phyloP scores from a whole-genome alignment of 2,329 filamentous ascomycete genomes.

The Sordariomycetes sp. region DNA sequence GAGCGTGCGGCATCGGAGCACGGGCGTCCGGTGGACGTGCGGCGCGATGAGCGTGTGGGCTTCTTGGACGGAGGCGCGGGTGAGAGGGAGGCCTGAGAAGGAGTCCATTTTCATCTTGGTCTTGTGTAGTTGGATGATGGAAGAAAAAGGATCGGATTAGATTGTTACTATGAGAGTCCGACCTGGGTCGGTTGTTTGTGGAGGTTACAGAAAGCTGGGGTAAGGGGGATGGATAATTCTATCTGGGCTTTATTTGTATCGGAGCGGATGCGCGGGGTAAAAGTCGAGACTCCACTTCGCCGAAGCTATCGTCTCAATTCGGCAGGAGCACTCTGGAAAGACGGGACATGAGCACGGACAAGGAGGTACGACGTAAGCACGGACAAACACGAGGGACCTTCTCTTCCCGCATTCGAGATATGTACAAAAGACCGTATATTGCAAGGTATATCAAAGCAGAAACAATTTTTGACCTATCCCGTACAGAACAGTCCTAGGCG shows the following conservation, averaged over 20 bases:
- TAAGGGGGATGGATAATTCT: neutral
- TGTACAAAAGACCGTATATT: neutral
- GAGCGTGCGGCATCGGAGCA: slow-evolving; percentile 68
- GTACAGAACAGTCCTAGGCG: neutral
- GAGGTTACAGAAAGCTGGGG: neutral
- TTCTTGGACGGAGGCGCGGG: slow-evolving; percentile 53
- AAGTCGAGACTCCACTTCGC: neutral
- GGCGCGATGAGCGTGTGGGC: slow-evolving; percentile 63
- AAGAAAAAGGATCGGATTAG: neutral
- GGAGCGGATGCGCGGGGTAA: neutral
- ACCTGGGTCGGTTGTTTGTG: neutral
- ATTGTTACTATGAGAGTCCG: neutral
- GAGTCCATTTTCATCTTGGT: slow-evolving; percentile 28
- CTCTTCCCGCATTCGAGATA: neutral
- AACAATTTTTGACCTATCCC: neutral
- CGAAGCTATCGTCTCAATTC: neutral
- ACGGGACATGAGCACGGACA: neutral
- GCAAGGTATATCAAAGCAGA: neutral
- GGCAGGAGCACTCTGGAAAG: neutral
- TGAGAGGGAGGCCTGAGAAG: slow-evolving; percentile 48
- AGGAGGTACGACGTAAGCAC: neutral
- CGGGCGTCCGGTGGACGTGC: slow-evolving; percentile 72
- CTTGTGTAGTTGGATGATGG: neutral
- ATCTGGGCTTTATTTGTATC: neutral
- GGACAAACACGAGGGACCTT: neutral